A percentile compares a stretch with the other conserved stretches of the same genome.
Evolutionary conservation across 441 rosid genomes (phyloP).

Genomic region (Capsella rubella): DNA sequence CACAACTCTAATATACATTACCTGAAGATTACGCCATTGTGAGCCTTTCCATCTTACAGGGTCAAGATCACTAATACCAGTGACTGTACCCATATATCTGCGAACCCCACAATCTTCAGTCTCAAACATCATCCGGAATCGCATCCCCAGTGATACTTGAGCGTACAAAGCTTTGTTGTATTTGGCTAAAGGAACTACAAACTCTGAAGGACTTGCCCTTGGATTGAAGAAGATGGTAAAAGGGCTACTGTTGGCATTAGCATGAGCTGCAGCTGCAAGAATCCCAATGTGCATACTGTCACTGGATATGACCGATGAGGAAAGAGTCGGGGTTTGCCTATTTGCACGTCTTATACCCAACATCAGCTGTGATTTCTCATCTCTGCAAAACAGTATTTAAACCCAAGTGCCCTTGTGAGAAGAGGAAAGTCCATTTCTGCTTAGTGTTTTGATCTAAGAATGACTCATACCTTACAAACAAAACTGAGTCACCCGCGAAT

Average conservation of each 20-base stretch:
- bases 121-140: constrained; percentile 98
- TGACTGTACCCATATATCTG: constrained; percentile 97
- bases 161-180: constrained; percentile 79
- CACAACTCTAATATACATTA: constrained; percentile 32
- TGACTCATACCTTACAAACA: constrained; percentile 79
- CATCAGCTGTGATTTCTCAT: constrained; percentile 88
- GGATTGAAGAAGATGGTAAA: constrained; percentile 93
- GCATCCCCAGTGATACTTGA: constrained; percentile 92
- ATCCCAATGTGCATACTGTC: constrained; percentile 99
- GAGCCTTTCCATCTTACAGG: constrained; percentile 93
- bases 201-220: constrained; percentile 95
- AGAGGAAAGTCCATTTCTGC: constrained; percentile 25
- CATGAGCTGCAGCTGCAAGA: constrained; percentile 99
- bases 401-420: constrained; percentile 21
- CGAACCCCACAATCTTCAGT: constrained; percentile 90
- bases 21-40: constrained; percentile 98
- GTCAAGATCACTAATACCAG: constrained; percentile 86
- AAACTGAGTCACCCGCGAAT: constrained; percentile 92
- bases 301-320: constrained; percentile 94
- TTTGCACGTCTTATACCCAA: constrained; percentile 91
- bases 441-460: constrained; percentile 15
- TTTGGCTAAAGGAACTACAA: constrained; percentile 93
- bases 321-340: constrained; percentile 85
- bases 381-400: constrained; percentile 52
- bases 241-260: constrained; percentile 93